These are phyloP conservation scores for Yamadazyma insecticola DNA, from an alignment of 805 yeast genomes.

Conservation along the genomic window DNA sequence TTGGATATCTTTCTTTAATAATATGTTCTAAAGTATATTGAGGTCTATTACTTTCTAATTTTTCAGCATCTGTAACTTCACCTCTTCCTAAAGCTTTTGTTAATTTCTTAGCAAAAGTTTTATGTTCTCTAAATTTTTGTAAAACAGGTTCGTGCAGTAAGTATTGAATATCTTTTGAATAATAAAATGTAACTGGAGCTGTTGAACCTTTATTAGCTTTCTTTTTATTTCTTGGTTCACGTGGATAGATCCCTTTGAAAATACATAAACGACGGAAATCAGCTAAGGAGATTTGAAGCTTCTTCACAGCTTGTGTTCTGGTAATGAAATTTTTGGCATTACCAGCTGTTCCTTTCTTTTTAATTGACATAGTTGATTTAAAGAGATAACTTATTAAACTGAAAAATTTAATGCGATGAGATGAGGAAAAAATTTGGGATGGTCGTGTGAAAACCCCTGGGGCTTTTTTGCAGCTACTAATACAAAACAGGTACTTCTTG, in stretches of 20 bases:
- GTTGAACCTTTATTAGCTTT: constrained; percentile 98
- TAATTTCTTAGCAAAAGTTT: constrained; percentile 87
- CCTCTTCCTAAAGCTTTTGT: constrained; percentile 89
- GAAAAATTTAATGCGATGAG: constrained; percentile 8
- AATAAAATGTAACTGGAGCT: constrained; percentile 92
- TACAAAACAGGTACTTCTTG: constrained; percentile 3
- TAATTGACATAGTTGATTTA: constrained; percentile 47
- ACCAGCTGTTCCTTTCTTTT: constrained; percentile 81
- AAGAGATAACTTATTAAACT: neutral
- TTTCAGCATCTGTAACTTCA: constrained; percentile 83
- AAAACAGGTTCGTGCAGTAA: constrained; percentile 92
- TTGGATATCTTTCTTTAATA: constrained; percentile 92
- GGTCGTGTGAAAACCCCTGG: constrained; percentile 1
- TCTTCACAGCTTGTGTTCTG: constrained; percentile 90
- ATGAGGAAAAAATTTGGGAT: too few species aligned
- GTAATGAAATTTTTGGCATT: constrained; percentile 91
- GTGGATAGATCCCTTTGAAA: constrained; percentile 95
- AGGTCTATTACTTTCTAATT: constrained; percentile 76
- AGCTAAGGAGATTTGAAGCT: constrained; percentile 87
- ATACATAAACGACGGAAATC: constrained; percentile 97
- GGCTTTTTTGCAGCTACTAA: constrained; percentile 1
- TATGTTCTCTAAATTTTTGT: constrained; percentile 89
- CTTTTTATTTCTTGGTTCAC: constrained; percentile 93
- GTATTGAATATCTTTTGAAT: constrained; percentile 90
- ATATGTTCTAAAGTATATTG: constrained; percentile 83